A percentile compares a stretch with the other conserved stretches of the same genome.
These are phyloP conservation scores for Candida namnaoensis DNA, from an alignment of 805 yeast genomes.

Conservation along the genomic window DNA sequence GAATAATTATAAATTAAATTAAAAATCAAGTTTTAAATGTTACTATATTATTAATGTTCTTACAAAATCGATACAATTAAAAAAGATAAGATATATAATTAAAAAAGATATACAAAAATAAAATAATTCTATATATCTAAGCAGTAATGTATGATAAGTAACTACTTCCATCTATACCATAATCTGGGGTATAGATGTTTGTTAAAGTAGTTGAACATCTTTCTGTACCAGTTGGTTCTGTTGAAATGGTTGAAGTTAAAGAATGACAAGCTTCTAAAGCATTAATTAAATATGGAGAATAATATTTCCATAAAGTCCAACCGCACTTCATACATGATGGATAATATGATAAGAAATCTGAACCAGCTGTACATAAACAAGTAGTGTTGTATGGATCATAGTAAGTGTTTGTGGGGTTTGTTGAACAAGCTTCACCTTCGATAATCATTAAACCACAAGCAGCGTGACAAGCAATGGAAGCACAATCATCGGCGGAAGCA, in stretches of 20 bases:
- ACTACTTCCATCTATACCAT: no score
- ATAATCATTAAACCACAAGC: conserved; percentile 20
- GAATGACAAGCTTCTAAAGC: conserved; percentile 15
- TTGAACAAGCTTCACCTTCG: conserved; percentile 19
- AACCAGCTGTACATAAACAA: conserved; percentile 9
- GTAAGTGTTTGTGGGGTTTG: conserved; percentile 8
- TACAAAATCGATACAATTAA: no score
- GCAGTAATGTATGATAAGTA: no score
- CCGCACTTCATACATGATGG: conserved; percentile 23
- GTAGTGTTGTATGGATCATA: conserved; percentile 1
- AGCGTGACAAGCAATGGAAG: conserved; percentile 19
- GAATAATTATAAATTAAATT: no score
- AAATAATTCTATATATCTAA: no score
- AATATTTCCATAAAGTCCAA: conserved; percentile 23
- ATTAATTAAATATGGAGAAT: conserved; percentile 12
- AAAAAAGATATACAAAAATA: no score
- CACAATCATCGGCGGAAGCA: conserved; percentile 8
- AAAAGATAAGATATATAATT: no score
- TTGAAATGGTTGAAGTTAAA: background rate
- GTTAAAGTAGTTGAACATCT: conserved; percentile 10
- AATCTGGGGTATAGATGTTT: background rate
- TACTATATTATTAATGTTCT: no score
- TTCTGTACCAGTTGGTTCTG: conserved; percentile 19
- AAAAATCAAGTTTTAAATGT: no score
- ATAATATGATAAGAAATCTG: conserved; percentile 5